Percentiles rank a stretch among this genome's conserved stretches.
Conservation (phyloP, 805 yeast species). For the Candida tammaniensis region DNA sequence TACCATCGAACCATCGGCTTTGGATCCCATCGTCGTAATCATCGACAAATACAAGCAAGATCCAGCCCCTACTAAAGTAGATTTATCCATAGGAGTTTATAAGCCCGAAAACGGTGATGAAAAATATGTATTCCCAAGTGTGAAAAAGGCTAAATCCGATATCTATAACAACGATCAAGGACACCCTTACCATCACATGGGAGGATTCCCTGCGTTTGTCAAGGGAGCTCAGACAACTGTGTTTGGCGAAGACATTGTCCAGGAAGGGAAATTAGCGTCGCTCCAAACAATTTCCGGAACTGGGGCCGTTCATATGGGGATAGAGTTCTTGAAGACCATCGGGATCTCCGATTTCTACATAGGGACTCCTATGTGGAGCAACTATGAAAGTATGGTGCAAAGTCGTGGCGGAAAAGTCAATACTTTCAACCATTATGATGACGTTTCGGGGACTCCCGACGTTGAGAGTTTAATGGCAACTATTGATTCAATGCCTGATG, state of each 20-base stretch:
- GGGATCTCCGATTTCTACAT: slow-evolving; percentile 28
- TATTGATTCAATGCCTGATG: slow-evolving; percentile 26
- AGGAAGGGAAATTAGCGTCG: slow-evolving; percentile 25
- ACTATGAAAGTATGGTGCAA: slow-evolving; percentile 35
- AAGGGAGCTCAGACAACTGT: slow-evolving; percentile 32
- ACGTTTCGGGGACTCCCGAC: slow-evolving; percentile 26
- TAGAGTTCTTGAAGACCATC: slow-evolving; percentile 21
- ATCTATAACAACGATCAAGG: slow-evolving; percentile 38
- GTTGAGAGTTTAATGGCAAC: slow-evolving; percentile 23
- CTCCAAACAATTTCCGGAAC: slow-evolving; percentile 43
- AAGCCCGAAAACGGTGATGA: slow-evolving; percentile 36
- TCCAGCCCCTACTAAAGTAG: slow-evolving; percentile 31
- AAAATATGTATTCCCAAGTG: slow-evolving; percentile 36
- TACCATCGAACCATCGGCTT: slow-evolving; percentile 15
- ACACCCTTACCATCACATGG: slow-evolving; percentile 42
- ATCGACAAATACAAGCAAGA: slow-evolving; percentile 22
- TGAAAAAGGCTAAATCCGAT: slow-evolving; percentile 31
- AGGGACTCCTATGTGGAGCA: slow-evolving; percentile 41
- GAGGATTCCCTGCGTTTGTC: slow-evolving; percentile 38
- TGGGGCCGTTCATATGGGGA: slow-evolving; percentile 40
- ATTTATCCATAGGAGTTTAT: slow-evolving; percentile 46
- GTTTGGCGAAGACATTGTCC: slow-evolving; percentile 28
- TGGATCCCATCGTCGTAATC: slow-evolving; percentile 29
- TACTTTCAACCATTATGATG: slow-evolving; percentile 31
- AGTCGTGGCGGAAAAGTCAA: slow-evolving; percentile 25